Base-by-base conservation (phyloP, 371 early-diverging fungal genomes). In the Apophysomyces trapeziformis region DNA sequence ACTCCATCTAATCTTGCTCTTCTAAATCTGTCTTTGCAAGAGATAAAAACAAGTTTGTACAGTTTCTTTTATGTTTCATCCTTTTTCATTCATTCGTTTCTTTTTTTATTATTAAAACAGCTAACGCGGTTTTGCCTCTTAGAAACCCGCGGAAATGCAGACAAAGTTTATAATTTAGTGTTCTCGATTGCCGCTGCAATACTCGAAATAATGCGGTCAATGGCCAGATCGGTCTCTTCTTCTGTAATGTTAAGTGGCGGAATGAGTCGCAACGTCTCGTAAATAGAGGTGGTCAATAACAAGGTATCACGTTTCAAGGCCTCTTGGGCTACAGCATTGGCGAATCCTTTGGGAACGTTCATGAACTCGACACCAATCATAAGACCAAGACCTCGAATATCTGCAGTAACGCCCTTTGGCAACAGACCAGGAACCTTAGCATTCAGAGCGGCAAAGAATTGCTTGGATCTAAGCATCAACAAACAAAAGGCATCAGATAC, bases 301-400 rank as follows among this genome's bases (percentile, higher is more conserved):
- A 87, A 60, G 38, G 82, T 79, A 67, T 87, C 82, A 39, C 67
- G 66, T 36, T 83, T 79, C 11, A 77, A 64, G n/a, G 77, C 78
- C 41, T 83, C 81, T 39, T 62, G 18, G 9, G 78, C 73, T 41
- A 85, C 67, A 43, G 67, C 60, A 57, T 38, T 61, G 14, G 79
- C 82, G 63, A 80, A 79, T 37, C 80, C 83, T 57, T 64, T 47
- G 14, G 80, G 81, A 13, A 70, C 81, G 38, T 75, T 73, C 69
- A 77, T 61, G 62, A 85, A 87, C 60, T 85, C 86, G 45, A 87
- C 69, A 63, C 87, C 87, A 70, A 86, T 80, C 85, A 87, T 85
- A n/a, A 87, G 64, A 59, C 87, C 87, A 18, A 79, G 67, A 60
- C 87, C 87, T 64, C 87, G 84, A 60, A 87, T 72, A 62, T 87